Base-by-base conservation (phyloP, 371 early-diverging fungal genomes). In the Mucor circinelloides region DNA sequence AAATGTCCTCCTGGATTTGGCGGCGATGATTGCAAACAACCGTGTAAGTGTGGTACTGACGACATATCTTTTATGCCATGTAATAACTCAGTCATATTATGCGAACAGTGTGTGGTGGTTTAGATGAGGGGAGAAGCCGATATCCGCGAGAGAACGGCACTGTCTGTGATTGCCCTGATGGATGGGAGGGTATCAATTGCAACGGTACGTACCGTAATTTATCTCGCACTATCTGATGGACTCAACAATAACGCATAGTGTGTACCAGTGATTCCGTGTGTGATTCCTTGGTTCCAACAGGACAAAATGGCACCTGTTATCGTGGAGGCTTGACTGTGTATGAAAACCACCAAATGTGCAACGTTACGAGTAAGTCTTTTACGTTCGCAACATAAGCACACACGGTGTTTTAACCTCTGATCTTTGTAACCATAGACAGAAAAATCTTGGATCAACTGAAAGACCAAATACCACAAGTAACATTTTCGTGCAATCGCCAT, bases 161-260 rank as follows among this genome's bases (percentile, higher is more conserved):
- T 1, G 72, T 80, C 9, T 93, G 95, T 68, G 76, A 86, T 28
- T 97, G 97, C 72, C 87, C 90, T 48, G 90, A 91, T 30, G 97
- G 96, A 12, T 97, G 95, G 92, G 87, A 87, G 58, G 97, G 97
- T 59, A 89, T 94, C 73, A 95, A 95, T 68, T 97, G 97, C 78
- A 94, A 93, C 75, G 91, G 93, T 91, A 55, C 12, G 55, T n/a
- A 55, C 5, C 4, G 1, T 12, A 52, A 6, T n/a, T 8, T 31
- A 55, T 31, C 25, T 50, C 50, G 9, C 9, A 10, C 3, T 23
- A 3, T 7, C 50, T 23, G 23, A 50, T 12, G 6, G 17, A n/a
- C n/a, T n/a, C n/a, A n/a, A n/a, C n/a, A 55, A n/a, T n/a, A 31
- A 27, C 6, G 17, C 7, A 19, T 73, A 94, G 94, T 94, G 28